Evolutionary conservation across 345 rosid species (phyloP).

Genomic region (Geranium brycei): DNA sequence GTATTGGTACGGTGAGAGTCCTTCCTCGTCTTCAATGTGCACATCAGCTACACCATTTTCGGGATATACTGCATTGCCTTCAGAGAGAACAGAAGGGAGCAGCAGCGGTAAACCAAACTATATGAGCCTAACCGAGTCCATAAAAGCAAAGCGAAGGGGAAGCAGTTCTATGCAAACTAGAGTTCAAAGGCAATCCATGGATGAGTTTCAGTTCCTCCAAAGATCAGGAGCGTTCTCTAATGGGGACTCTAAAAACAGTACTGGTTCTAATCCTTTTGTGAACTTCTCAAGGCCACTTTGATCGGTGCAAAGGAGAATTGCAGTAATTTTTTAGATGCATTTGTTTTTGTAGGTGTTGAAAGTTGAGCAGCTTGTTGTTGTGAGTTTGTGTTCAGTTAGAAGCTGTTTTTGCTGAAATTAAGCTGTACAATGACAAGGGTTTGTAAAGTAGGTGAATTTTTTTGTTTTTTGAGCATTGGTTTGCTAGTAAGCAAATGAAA

Average conservation of each 20-base stretch:
- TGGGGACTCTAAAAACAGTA: constrained; percentile 28
- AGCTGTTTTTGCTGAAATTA: constrained; percentile 3
- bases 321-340: constrained; percentile 15
- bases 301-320: constrained; percentile 19
- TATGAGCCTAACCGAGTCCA: constrained; percentile 78
- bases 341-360: constrained; percentile 6
- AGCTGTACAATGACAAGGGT: constrained; percentile 3
- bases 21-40: constrained; percentile 69
- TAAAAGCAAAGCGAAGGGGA: constrained; percentile 60
- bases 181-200: constrained; percentile 70
- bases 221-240: constrained; percentile 33
- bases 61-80: constrained; percentile 41
- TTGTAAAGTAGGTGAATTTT: no score
- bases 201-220: constrained; percentile 71
- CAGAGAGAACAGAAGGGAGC: constrained; percentile 36
- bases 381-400: not conserved
- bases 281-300: constrained; percentile 39
- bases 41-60: constrained; percentile 58
- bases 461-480: no score
- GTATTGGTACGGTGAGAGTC: constrained; percentile 49
- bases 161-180: constrained; percentile 19
- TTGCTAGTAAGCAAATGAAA: no score
- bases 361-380: constrained; percentile 58
- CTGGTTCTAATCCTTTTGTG: constrained; percentile 31
- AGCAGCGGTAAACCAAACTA: constrained; percentile 55